phyloP scores from a whole-genome alignment of 139 green algal species.

The Chloropicon primus region DNA sequence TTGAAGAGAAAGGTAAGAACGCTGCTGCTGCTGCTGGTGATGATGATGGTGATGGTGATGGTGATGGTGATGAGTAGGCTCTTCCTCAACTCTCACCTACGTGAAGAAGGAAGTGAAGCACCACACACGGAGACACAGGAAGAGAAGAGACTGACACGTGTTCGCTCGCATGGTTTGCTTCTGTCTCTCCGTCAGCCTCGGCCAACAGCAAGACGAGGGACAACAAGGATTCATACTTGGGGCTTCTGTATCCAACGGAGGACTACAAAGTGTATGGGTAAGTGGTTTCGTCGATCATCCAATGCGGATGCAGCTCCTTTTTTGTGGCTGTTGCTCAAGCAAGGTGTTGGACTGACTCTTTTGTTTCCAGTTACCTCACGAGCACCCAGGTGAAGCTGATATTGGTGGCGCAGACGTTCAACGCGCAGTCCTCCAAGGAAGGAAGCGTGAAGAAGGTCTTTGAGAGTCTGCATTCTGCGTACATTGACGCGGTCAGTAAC shows the following conservation, averaged over 20 bases:
- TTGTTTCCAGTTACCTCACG: slow-evolving; percentile 62
- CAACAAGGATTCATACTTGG: slow-evolving; percentile 55
- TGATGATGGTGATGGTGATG: slow-evolving; percentile 1
- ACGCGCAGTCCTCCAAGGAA: slow-evolving; percentile 32
- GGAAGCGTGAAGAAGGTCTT: slow-evolving; percentile 56
- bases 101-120: neutral
- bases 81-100: neutral
- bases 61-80: neutral
- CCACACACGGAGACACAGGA: neutral
- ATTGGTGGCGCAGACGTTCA: slow-evolving; percentile 42
- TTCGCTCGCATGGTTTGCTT: neutral
- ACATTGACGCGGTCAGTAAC: slow-evolving; percentile 66
- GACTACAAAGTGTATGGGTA: slow-evolving; percentile 65
- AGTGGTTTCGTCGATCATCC: too few relatives aligned
- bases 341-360: too few relatives aligned
- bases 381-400: slow-evolving; percentile 68
- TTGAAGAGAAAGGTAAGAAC: slow-evolving; percentile 61
- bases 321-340: too few relatives aligned
- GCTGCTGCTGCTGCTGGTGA: neutral
- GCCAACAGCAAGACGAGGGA: slow-evolving; percentile 20
- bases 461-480: slow-evolving; percentile 46
- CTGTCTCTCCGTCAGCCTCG: neutral
- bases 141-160: neutral
- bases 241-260: slow-evolving; percentile 66
- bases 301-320: too few relatives aligned